Evolutionary conservation across 768 basidiomycete genomes (phyloP).

Genomic region (Mrakia hoshinonis): DNA sequence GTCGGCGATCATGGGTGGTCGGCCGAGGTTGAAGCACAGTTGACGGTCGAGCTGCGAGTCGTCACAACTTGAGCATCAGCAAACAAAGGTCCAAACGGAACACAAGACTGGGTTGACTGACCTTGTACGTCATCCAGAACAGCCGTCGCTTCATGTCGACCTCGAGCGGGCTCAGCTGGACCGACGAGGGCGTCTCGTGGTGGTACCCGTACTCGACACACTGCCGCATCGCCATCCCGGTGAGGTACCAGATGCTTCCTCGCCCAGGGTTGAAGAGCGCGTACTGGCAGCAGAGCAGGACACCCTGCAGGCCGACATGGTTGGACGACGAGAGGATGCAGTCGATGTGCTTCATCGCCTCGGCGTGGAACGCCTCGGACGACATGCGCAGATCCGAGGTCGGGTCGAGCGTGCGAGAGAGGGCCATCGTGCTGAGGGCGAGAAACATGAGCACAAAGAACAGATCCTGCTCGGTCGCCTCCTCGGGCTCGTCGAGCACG

Average conservation of each 20-base stretch:
- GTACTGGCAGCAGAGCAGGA: constrained; percentile 38
- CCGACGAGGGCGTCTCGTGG: constrained; percentile 37
- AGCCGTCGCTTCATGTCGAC: constrained; percentile 29
- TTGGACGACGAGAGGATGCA: constrained; percentile 40
- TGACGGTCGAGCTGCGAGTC: constrained; percentile 40
- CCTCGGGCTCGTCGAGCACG: constrained; percentile 37
- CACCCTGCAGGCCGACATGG: constrained; percentile 41
- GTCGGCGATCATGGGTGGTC: constrained; percentile 41
- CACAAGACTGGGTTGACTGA: not conserved
- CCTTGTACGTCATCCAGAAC: constrained; percentile 30
- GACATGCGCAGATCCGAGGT: constrained; percentile 41
- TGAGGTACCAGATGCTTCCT: constrained; percentile 42
- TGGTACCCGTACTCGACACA: constrained; percentile 42
- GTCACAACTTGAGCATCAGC: not conserved
- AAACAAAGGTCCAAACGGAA: not conserved
- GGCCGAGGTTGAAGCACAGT: constrained; percentile 38
- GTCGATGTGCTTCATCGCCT: constrained; percentile 42
- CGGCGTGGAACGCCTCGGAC: constrained; percentile 42
- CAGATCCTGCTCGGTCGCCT: constrained; percentile 40
- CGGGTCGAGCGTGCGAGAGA: constrained; percentile 41
- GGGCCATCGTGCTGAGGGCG: constrained; percentile 42
- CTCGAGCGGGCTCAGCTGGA: constrained; percentile 23
- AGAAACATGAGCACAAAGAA: constrained; percentile 43
- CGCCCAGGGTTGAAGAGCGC: constrained; percentile 42
- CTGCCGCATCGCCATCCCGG: constrained; percentile 40